Evolutionary conservation across 768 basidiomycete genomes (phyloP), one percentile per base, ranked within the genome.

Genomic region (Hysterangium stoloniferum): DNA sequence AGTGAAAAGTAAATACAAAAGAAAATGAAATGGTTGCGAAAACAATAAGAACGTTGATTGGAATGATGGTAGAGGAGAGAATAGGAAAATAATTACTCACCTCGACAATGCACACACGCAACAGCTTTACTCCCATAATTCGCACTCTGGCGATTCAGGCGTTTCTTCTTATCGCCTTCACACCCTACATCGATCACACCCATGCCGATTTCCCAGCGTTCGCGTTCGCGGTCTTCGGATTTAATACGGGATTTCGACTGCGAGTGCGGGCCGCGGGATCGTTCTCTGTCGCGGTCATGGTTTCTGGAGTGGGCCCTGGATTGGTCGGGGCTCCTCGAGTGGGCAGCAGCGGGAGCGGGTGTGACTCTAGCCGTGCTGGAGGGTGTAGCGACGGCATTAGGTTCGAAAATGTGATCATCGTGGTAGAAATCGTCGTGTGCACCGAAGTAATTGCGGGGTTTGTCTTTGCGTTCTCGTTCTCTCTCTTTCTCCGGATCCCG

Each of bases 51-150:
- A 28, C 33, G 37, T 25, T 24, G 25, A 56, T 20, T 4, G 6
- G 22, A n/a, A n/a, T 11, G 11, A 20, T 22, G 33, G 11, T 38
- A 47, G 13, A 51, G 20, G 31, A 51, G 20, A 42, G 31, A 42
- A 42, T 15, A 25, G 45, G 20, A 45, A 33, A 48, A 31, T 7
- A 29, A 29, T 33, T 44, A 70, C 79, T 50, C 60, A 89, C 88
- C 86, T 71, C 88, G 77, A 66, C 88, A 91, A 62, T 87, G 87
- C 66, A 90, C 88, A 67, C 88, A 91, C 13, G 88, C 88, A 20
- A 91, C 86, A 11, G 89, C 84, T 61, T 90, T 90, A 40, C 86
- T 85, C 9, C 87, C 87, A 45, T 84, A 84, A 52, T 73, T 81
- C 31, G 79, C 78, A 43, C 72, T 66, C 59, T 75, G 73, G 55